Conservation (phyloP, 106 monocot species). For the Platanthera zijinensis region DNA sequence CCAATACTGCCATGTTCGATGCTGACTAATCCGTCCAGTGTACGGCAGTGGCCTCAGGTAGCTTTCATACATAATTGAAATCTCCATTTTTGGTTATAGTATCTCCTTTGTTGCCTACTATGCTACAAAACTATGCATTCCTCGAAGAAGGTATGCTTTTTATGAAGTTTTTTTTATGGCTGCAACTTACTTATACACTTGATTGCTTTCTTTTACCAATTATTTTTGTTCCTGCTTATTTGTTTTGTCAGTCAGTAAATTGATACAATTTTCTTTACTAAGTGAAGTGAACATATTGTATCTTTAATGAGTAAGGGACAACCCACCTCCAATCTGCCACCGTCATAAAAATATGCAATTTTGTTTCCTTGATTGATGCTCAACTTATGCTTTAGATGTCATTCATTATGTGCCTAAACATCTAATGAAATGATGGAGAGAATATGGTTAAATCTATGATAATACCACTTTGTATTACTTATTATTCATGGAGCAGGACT, state of each 20-base stretch:
- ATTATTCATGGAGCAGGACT: not conserved
- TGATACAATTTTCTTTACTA: not conserved
- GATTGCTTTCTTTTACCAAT: not conserved
- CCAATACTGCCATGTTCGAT: not conserved
- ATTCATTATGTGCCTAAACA: not conserved
- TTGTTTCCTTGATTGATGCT: not conserved
- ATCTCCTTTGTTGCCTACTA: not conserved
- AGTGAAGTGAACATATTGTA: not conserved
- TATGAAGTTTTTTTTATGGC: not conserved
- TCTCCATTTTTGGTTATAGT: not conserved
- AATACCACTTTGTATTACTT: not conserved
- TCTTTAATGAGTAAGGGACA: not conserved
- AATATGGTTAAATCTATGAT: not conserved
- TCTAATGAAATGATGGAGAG: not conserved
- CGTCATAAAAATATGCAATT: not conserved
- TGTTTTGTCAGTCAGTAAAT: not conserved
- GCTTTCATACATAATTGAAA: not conserved
- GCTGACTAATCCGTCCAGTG: not conserved
- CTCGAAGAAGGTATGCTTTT: not conserved
- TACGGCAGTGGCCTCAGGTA: constrained; percentile 4
- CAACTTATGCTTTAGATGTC: not conserved
- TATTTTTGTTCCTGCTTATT: not conserved
- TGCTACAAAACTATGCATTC: not conserved
- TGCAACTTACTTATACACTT: not conserved
- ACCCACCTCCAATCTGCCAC: not conserved